Base-by-base conservation (phyloP, 78 protist genomes). In the Anaeramoeba flamelloides region DNA sequence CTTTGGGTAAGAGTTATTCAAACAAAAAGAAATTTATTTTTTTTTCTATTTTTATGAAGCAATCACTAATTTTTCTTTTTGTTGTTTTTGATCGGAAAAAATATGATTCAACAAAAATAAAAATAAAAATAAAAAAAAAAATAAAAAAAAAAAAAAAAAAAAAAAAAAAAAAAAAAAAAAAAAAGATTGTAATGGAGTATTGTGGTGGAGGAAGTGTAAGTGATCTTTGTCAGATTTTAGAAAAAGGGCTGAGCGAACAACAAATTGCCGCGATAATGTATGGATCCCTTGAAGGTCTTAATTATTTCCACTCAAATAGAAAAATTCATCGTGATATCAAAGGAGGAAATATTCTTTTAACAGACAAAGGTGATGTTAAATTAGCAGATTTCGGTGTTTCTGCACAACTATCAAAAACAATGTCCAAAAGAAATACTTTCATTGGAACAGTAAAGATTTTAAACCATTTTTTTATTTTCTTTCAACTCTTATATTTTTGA, bases 1-100 rank as follows among this genome's bases (percentile, higher is more conserved):
- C 89, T 91, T 36, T 91, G 91, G 91, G 88, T 87, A 77, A n/a
- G 87, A n/a, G n/a, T n/a, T n/a, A n/a, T n/a, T n/a, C n/a, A n/a
- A n/a, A n/a, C n/a, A n/a, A n/a, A n/a, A n/a, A n/a, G n/a, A n/a
- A n/a, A n/a, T n/a, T n/a, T n/a, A n/a, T n/a, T n/a, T n/a, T n/a
- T n/a, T n/a, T n/a, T n/a, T n/a, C n/a, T n/a, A n/a, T n/a, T n/a
- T n/a, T n/a, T n/a, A n/a, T n/a, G n/a, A n/a, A n/a, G n/a, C n/a
- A n/a, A n/a, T n/a, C n/a, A n/a, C n/a, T n/a, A n/a, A n/a, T n/a
- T n/a, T n/a, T n/a, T n/a, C n/a, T n/a, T n/a, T n/a, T n/a, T n/a
- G n/a, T n/a, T n/a, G n/a, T n/a, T n/a, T n/a, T n/a, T n/a, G n/a
- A n/a, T n/a, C n/a, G n/a, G n/a, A n/a, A n/a, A n/a, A n/a, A n/a